These are phyloP conservation scores for Lunasporangiospora selenospora DNA, from an alignment of 192 early-diverging fungal genomes.

Conservation along the genomic window DNA sequence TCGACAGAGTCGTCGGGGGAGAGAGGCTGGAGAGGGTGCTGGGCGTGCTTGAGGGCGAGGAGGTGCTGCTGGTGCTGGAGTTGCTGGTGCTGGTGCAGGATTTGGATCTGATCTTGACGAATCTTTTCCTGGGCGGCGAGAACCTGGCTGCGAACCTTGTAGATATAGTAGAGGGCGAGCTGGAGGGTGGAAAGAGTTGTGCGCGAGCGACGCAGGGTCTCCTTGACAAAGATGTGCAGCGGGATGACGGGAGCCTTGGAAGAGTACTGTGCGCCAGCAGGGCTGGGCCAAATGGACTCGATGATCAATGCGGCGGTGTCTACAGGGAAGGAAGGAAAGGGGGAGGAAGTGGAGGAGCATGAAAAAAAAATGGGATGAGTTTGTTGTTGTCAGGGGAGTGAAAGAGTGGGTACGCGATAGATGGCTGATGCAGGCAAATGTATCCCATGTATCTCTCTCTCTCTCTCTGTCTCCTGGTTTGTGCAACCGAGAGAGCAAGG, in stretches of 20 bases:
- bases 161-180: conserved; percentile 71
- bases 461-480: too few relatives aligned
- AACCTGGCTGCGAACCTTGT: conserved; percentile 60
- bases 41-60: too few relatives aligned
- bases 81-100: conserved; percentile 27
- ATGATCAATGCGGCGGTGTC: conserved; percentile 71
- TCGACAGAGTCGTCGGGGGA: conserved; percentile 28
- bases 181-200: conserved; percentile 78
- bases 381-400: too few relatives aligned
- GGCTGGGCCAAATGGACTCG: conserved; percentile 61
- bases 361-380: not conserved
- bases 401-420: too few relatives aligned
- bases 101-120: conserved; percentile 36
- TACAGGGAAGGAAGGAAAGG: conserved; percentile 12
- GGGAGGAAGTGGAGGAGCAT: too few relatives aligned
- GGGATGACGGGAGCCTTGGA: conserved; percentile 55
- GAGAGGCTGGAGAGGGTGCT: conserved; percentile 14
- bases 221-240: conserved; percentile 65
- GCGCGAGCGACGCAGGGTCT: conserved; percentile 70
- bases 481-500: too few relatives aligned
- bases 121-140: conserved; percentile 47
- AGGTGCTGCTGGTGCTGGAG: not conserved
- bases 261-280: conserved; percentile 37
- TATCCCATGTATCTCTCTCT: too few relatives aligned
- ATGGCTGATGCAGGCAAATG: too few relatives aligned